Percentiles rank a stretch among this genome's conserved stretches.
Conservation (phyloP, 2,329 filamentous ascomycete genomes). For the Phialophora macrospora region DNA sequence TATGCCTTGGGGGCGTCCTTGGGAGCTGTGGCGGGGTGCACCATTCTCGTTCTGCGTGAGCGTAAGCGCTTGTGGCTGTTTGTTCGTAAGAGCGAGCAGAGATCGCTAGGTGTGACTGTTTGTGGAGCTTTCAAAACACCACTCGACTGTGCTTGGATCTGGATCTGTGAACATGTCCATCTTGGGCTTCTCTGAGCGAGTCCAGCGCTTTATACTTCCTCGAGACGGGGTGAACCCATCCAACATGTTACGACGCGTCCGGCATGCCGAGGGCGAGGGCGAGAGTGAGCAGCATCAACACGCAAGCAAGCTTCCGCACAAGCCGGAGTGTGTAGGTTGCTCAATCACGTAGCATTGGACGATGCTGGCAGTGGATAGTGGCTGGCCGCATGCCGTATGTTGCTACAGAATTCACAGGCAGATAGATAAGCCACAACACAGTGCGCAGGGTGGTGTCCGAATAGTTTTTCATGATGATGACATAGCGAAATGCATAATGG, state of each 20-base stretch:
- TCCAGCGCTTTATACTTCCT: background rate
- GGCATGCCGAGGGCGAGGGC: background rate
- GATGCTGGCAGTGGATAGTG: background rate
- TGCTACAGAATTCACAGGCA: background rate
- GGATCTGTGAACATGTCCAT: background rate
- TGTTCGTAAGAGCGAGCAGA: background rate
- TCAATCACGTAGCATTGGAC: background rate
- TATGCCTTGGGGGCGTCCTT: slow-evolving; percentile 28
- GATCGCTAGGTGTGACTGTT: background rate
- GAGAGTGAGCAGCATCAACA: background rate
- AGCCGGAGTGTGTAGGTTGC: background rate
- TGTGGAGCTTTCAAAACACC: background rate
- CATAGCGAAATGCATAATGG: background rate
- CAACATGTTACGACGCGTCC: background rate
- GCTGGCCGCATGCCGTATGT: background rate
- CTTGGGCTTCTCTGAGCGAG: background rate
- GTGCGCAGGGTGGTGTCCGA: background rate
- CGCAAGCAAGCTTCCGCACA: background rate
- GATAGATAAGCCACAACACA: background rate
- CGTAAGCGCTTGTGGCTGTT: background rate
- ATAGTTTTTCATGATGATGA: background rate
- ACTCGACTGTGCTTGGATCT: background rate
- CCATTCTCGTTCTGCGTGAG: slow-evolving; percentile 5
- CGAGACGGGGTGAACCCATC: background rate
- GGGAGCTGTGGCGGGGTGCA: slow-evolving; percentile 14